These are phyloP conservation scores for Fusarium albidum DNA, from an alignment of 2,329 filamentous ascomycete genomes.

Conservation along the genomic window DNA sequence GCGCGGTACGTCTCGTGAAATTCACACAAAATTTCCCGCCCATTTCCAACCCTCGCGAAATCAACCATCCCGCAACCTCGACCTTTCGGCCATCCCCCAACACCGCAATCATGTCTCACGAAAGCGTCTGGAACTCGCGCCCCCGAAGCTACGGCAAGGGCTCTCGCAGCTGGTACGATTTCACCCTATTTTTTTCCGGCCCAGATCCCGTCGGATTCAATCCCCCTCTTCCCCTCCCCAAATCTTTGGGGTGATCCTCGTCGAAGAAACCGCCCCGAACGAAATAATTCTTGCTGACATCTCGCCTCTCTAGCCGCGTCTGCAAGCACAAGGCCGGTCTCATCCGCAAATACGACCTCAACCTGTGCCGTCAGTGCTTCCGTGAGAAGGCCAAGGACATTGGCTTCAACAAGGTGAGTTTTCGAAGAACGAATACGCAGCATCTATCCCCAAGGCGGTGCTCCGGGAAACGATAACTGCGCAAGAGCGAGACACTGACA, in stretches of 20 bases:
- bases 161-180: conserved; percentile 85
- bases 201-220: conserved; percentile 7
- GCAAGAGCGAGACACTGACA: conserved; percentile 25
- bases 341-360: conserved; percentile 99
- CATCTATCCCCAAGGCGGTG: background rate
- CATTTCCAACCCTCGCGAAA: conserved; percentile 46
- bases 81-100: conserved; percentile 43
- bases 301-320: conserved; percentile 60
- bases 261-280: conserved; percentile 2
- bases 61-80: conserved; percentile 43
- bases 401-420: conserved; percentile 74
- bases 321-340: conserved; percentile 97
- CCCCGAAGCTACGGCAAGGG: conserved; percentile 98
- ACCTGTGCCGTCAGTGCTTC: conserved; percentile 85
- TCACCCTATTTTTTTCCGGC: conserved; percentile 1
- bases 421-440: conserved; percentile 11
- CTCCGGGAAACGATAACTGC: background rate
- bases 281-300: conserved; percentile 41
- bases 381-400: conserved; percentile 77
- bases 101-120: conserved; percentile 71
- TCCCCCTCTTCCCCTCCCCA: too few relatives aligned
- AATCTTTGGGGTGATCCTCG: background rate
- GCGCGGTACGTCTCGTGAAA: conserved; percentile 42
- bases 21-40: conserved; percentile 52
- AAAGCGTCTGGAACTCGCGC: conserved; percentile 99